These are phyloP conservation scores for Camellia oleifera DNA, from an alignment of 179 eudicot genomes.

Conservation along the genomic window DNA sequence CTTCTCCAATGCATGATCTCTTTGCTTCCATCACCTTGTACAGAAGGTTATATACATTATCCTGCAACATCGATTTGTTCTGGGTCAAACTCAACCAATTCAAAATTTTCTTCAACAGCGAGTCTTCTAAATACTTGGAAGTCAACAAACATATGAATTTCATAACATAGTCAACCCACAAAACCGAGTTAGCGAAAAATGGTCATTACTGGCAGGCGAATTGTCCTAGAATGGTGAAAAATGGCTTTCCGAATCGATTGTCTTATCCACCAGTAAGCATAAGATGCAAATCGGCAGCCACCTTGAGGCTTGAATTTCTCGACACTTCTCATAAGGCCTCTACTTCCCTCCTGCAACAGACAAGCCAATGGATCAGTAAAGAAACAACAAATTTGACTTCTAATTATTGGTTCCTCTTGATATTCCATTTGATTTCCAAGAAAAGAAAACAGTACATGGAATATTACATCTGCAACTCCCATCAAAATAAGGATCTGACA, in stretches of 20 bases:
- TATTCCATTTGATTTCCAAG: slow-evolving; percentile 5
- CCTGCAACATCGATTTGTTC: slow-evolving; percentile 43
- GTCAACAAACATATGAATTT: slow-evolving; percentile 1
- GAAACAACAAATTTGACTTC: slow-evolving; percentile 2
- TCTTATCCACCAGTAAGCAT: slow-evolving; percentile 97
- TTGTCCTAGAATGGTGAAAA: slow-evolving; percentile 72
- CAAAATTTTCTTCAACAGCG: neutral
- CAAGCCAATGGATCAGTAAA: slow-evolving; percentile 10
- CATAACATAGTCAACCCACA: slow-evolving; percentile 3
- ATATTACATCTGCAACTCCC: neutral
- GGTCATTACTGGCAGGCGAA: slow-evolving; percentile 75
- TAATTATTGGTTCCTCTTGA: neutral
- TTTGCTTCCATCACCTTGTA: slow-evolving; percentile 75
- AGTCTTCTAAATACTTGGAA: neutral
- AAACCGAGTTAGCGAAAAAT: neutral
- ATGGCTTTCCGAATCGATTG: slow-evolving; percentile 76
- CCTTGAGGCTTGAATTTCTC: slow-evolving; percentile 79
- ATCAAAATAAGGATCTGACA: neutral
- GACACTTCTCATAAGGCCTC: slow-evolving; percentile 85
- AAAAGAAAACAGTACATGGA: neutral
- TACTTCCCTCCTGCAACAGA: slow-evolving; percentile 77
- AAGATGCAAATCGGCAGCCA: slow-evolving; percentile 83
- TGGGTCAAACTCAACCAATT: neutral
- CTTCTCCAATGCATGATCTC: slow-evolving; percentile 57
- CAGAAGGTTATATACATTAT: slow-evolving; percentile 65